Evolutionary conservation across 148 eudicot species (phyloP), one percentile per base, ranked within the genome.

Genomic region (Arctostaphylos glauca): DNA sequence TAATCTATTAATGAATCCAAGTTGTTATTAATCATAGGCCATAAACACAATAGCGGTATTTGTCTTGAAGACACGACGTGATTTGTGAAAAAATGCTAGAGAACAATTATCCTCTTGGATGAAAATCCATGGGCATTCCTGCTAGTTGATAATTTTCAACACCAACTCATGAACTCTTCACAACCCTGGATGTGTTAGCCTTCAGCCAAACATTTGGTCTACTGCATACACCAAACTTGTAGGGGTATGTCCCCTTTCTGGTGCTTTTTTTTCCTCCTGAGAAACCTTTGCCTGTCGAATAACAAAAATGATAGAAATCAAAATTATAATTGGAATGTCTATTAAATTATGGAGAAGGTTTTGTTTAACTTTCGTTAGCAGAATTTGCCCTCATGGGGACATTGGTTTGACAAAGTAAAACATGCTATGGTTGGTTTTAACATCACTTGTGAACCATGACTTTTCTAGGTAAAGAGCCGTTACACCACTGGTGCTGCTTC

Each of bases 401-500:
- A 68, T 31, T 19, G 38, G 60, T 54, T 6, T 41, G 31, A 81
- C 18, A 41, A 15, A 14, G 41, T 3, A 55, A 44, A 14, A 4
- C 43, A 15, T 64, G 52, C 23, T 41, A 77, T 56, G 74, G 50
- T 59, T 50, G 19, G 55, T 25, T 76, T 62, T 58, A 47, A 46
- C 43, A 5, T 74, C 70, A 82, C 31, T n/a, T 58, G 41, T 53
- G 71, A 41, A 41, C 52, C 79, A 14, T 38, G 56, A n/a, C 44
- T 72, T 25, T 77, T 81, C 67, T 83, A 96, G 99, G 99, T 96
- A 67, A 96, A 93, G 89, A 96, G 99, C 81, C 93, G 90, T 81
- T 96, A 67, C 88, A 96, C 99, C 43, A 92, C 94, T 83, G 99
- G 99, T 87, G 99, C 99, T 86, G 95, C 98, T 78, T 96, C 99